Base-by-base conservation (phyloP, 1,284 basidiomycete species). In the Microbotryomycetes sp. region DNA sequence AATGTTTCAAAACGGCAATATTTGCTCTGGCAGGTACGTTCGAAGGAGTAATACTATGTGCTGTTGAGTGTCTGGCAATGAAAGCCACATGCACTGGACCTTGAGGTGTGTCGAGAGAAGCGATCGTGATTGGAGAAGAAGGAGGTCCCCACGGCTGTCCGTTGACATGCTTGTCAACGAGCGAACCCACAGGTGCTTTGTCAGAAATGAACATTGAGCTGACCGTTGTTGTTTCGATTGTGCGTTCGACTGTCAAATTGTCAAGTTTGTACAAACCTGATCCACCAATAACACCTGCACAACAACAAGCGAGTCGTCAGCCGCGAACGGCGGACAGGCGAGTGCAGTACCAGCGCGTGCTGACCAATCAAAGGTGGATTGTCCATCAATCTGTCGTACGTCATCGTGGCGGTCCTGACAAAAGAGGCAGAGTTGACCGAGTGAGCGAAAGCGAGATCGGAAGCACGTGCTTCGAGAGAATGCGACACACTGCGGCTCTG, bases 1-100 rank as follows among this genome's bases (percentile, higher is more conserved):
- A 81, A 56, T 84, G 85, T 79, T 97, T 97, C 70, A 97, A 82
- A 0, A 93, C 93, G 16, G 93, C 88, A 74, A 97, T 93, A 81
- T 98, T 97, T 67, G 93, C 94, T 55, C 89, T 85, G 2, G 81
- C 78, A 46, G 92, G 92, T 1, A 97, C 87, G 49, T 82, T 77
- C 15, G 88, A 86, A 3, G 92, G 92, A 22, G 82, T 76, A 72
- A 80, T 79, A 65, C 79, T 82, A 79, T 98, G 94, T 2, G 83
- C 80, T 22, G 79, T 74, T 19, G 93, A 93, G 75, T 97, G 94
- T 14, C 94, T 84, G 0, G 94, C 88, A 57, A 98, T 79, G 79
- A 98, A 97, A 48, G 94, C 96, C 69, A 97, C 79, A 53, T 82
- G 82, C 4, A 82, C 81, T 3, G 53, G 30, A 12, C 61, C 56